Base-by-base conservation (phyloP, 163 green algal genomes). In the Volvox carteri region DNA sequence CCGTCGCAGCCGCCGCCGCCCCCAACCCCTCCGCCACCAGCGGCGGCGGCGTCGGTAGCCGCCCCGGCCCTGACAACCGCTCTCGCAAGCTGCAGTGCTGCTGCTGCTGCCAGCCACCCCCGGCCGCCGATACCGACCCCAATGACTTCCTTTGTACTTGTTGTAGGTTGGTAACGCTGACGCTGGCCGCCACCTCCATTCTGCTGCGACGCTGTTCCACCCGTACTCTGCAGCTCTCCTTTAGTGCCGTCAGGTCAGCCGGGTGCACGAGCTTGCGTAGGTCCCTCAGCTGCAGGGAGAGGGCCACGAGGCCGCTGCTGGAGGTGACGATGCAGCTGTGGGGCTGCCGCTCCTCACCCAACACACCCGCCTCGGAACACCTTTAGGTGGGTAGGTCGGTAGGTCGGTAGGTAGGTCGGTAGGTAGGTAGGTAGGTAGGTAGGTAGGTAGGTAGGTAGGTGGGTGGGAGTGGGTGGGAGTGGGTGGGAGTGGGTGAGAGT, bases 221-320 rank as follows among this genome's bases (percentile, higher is more conserved):
- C 33, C 81, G 81, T 7, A 14, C 28, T 9, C n/a, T 33, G 33
- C 76, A 79, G 48, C 77, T 30, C 30, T 87, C 65, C 33, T 46
- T 33, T 33, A 80, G 81, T 1, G 67, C 21, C 8, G 44, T n/a
- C 54, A 85, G 39, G 54, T 90, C 85, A 0, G 56, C 54, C 0
- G 85, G 56, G 73, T 90, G 85, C n/a, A 85, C 75, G 21, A 85
- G 56, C 56, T 70, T 70, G 23, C 85, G 85, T 42, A 90, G 73
- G 41, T 85, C 85, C 0, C 54, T 2, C 3, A 12, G 28, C 4
- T 30, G 35, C 21, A 90, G 44, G 0, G 54, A 67, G 12, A 90
- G 73, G 48, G 62, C 18, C 9, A 85, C 73, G 0, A 85, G 42
- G 33, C 72, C 74, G 3, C 12, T 11, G n/a, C 41, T 73, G 56